A percentile compares a stretch with the other conserved stretches of the same genome.
phyloP scores from a whole-genome alignment of 73 alveolate species.

The Uronychia setigera region DNA sequence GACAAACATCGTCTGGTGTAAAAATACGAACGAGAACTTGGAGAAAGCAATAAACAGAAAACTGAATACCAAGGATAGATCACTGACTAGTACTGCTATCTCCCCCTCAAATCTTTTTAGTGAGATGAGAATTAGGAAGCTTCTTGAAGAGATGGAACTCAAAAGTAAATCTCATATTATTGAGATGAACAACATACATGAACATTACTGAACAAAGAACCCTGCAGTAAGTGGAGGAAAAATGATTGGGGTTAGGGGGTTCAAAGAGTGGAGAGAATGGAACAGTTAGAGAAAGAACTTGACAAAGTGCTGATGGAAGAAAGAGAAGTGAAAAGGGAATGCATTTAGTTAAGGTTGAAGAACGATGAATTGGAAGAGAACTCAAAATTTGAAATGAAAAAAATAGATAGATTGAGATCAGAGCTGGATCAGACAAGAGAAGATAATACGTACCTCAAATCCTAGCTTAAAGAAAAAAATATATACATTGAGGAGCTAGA shows the following conservation, averaged over 20 bases:
- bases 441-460: neutral
- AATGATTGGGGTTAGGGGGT: too few relatives aligned
- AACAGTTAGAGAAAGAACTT: conserved; percentile 14
- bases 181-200: conserved; percentile 49
- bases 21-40: neutral
- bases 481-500: too few relatives aligned
- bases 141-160: conserved; percentile 38
- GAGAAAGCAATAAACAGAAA: neutral
- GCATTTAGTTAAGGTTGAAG: conserved; percentile 3
- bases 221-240: neutral
- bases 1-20: neutral
- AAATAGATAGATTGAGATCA: neutral
- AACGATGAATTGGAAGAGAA: conserved; percentile 35
- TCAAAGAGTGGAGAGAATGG: conserved; percentile 24
- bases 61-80: neutral
- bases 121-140: conserved; percentile 28
- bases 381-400: neutral
- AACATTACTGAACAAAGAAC: conserved; percentile 42
- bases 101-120: too few relatives aligned
- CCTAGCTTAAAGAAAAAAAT: neutral
- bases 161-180: conserved; percentile 33
- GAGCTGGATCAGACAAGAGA: neutral
- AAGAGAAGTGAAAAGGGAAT: conserved; percentile 40
- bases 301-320: conserved; percentile 24
- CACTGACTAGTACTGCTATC: too few relatives aligned